These are phyloP conservation scores for Boletales sp. DNA, from an alignment of 768 basidiomycete species.

Conservation along the genomic window DNA sequence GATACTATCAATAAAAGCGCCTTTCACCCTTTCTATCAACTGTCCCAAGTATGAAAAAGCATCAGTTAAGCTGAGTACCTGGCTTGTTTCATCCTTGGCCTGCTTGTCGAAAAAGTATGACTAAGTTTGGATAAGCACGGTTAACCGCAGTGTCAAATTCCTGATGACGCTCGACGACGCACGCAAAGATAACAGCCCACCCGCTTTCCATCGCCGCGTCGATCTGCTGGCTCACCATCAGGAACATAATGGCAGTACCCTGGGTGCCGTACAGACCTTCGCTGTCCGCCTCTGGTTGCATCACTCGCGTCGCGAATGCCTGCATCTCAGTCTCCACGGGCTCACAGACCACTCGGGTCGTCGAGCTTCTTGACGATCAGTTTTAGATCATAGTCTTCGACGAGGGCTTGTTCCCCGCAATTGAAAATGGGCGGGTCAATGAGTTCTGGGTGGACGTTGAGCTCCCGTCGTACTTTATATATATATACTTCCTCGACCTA, in stretches of 20 bases:
- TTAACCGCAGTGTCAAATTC: no score
- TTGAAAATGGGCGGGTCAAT: slow-evolving; percentile 89
- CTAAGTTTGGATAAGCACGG: no score
- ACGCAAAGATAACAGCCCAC: slow-evolving; percentile 88
- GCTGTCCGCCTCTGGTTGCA: slow-evolving; percentile 84
- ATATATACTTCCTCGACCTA: slow-evolving; percentile 99
- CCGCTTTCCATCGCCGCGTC: slow-evolving; percentile 94
- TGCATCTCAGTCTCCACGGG: slow-evolving; percentile 82
- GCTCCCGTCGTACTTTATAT: slow-evolving; percentile 92
- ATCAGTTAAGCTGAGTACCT: no score
- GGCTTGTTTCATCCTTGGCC: no score
- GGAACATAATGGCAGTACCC: slow-evolving; percentile 92
- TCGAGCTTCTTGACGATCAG: slow-evolving; percentile 93
- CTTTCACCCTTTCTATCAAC: no score
- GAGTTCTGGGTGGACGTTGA: slow-evolving; percentile 75
- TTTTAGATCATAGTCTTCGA: slow-evolving; percentile 93
- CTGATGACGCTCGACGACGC: slow-evolving; percentile 82
- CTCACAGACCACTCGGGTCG: slow-evolving; percentile 95
- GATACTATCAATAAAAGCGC: no score
- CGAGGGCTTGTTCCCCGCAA: slow-evolving; percentile 88
- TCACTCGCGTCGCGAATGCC: slow-evolving; percentile 78
- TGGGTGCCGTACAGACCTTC: slow-evolving; percentile 91
- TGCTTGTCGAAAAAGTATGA: no score
- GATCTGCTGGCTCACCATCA: slow-evolving; percentile 96
- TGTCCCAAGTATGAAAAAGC: no score